phyloP scores from a whole-genome alignment of 1,284 basidiomycete species.

The Ustilago cynodontis region DNA sequence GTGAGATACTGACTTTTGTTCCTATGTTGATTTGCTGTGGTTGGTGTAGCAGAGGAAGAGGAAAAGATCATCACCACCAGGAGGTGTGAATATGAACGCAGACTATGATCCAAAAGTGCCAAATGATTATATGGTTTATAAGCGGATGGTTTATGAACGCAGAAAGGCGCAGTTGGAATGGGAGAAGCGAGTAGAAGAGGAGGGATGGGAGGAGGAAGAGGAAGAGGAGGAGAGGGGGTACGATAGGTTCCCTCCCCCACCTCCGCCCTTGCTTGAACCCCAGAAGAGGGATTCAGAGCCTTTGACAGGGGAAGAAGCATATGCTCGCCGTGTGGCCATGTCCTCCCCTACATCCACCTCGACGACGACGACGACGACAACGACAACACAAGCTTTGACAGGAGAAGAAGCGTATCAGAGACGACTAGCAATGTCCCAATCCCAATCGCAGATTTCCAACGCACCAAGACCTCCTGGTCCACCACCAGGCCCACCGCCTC shows the following conservation, averaged over 20 bases:
- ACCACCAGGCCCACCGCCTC: conserved; percentile 23
- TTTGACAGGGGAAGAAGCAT: conserved; percentile 45
- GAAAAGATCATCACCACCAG: conserved; percentile 38
- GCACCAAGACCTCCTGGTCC: conserved; percentile 24
- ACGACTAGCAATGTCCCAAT: conserved; percentile 18
- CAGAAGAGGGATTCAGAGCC: too few species aligned
- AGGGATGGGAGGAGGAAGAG: conserved; percentile 19
- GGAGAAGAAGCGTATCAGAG: conserved; percentile 35
- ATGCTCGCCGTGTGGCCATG: conserved; percentile 31
- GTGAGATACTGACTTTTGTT: too few species aligned
- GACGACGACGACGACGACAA: too few species aligned
- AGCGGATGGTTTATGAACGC: conserved; percentile 50
- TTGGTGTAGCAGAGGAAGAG: conserved; percentile 31
- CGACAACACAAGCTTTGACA: not conserved
- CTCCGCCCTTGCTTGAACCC: not conserved
- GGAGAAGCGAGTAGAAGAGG: conserved; percentile 20
- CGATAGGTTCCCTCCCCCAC: not conserved
- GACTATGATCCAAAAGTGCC: conserved; percentile 65
- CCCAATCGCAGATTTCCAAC: not conserved
- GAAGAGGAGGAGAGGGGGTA: conserved; percentile 14
- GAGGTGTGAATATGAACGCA: conserved; percentile 50
- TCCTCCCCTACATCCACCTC: too few species aligned
- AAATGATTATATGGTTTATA: conserved; percentile 64
- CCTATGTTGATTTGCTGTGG: not conserved
- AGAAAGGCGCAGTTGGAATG: conserved; percentile 31